A percentile compares a stretch with the other conserved stretches of the same genome.
phyloP scores from a whole-genome alignment of 2,329 filamentous ascomycete species.

The Alternaria arbusti region DNA sequence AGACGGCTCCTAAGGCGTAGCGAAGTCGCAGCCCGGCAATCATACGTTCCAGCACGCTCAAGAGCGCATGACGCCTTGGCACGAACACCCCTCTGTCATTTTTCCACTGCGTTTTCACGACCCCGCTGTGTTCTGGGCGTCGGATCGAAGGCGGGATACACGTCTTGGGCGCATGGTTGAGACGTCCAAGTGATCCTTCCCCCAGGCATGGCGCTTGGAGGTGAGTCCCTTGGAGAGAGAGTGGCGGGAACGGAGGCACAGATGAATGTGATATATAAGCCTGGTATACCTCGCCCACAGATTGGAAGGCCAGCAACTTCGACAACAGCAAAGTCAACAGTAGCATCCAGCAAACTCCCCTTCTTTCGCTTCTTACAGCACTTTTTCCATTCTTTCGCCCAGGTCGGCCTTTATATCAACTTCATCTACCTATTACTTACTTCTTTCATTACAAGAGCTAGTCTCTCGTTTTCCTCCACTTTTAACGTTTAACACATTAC shows the following conservation, averaged over 20 bases:
- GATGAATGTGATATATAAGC: constrained; percentile 37
- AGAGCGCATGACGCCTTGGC: constrained; percentile 42
- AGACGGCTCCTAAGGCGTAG: constrained; percentile 27
- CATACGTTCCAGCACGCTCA: constrained; percentile 41
- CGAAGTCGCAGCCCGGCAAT: constrained; percentile 44
- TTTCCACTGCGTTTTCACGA: constrained; percentile 12
- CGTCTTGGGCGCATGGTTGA: constrained; percentile 29
- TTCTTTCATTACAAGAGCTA: constrained; percentile 38
- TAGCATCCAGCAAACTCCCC: constrained; percentile 27
- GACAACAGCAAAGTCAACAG: constrained; percentile 23
- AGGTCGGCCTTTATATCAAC: constrained; percentile 34
- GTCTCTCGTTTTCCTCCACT: constrained; percentile 32
- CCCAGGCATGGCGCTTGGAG: constrained; percentile 20
- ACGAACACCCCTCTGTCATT: constrained; percentile 29
- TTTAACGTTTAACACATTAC: background rate
- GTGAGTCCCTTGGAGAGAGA: background rate
- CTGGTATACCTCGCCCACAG: constrained; percentile 6
- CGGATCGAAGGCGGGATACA: constrained; percentile 14
- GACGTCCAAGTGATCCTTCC: constrained; percentile 30
- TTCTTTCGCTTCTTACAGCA: constrained; percentile 18
- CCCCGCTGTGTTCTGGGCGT: constrained; percentile 14
- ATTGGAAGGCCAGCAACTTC: constrained; percentile 35
- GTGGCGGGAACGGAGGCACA: background rate
- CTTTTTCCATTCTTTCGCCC: constrained; percentile 36
- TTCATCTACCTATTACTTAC: constrained; percentile 8